phyloP scores from a whole-genome alignment of 2,329 filamentous ascomycete species.

The Trichoderma lentiforme region DNA sequence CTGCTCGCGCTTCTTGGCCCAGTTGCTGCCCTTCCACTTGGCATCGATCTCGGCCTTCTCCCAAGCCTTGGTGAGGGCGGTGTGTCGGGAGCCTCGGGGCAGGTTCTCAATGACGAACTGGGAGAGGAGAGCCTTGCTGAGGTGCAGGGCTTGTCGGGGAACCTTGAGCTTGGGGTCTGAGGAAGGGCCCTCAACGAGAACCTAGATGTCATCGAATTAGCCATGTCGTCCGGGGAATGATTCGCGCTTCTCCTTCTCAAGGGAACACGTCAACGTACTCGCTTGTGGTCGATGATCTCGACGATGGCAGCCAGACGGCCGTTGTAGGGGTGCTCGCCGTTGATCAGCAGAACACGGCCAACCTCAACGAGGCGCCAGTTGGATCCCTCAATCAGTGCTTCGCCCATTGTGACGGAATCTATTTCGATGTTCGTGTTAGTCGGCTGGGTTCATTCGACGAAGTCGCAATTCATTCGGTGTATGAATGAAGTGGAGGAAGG shows the following conservation, averaged over 20 bases:
- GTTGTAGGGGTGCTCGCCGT: conserved; percentile 69
- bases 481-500: conserved; percentile 25
- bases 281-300: conserved; percentile 99
- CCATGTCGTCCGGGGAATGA: conserved; percentile 18
- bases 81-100: conserved; percentile 78
- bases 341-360: conserved; percentile 93
- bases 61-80: conserved; percentile 83
- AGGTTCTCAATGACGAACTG: conserved; percentile 83
- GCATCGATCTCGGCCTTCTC: conserved; percentile 85
- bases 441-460: conserved; percentile 23
- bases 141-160: conserved; percentile 80
- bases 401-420: conserved; percentile 67
- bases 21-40: conserved; percentile 89
- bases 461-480: conserved; percentile 19
- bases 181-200: conserved; percentile 92
- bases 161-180: conserved; percentile 75
- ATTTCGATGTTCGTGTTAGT: conserved; percentile 31
- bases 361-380: conserved; percentile 97
- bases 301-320: conserved; percentile 92
- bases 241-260: background rate
- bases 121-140: conserved; percentile 83
- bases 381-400: conserved; percentile 76
- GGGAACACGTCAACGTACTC: conserved; percentile 65
- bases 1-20: conserved; percentile 90
- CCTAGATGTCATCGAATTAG: conserved; percentile 51